phyloP scores from a whole-genome alignment of 768 basidiomycete species.

The Suillus brevipes region DNA sequence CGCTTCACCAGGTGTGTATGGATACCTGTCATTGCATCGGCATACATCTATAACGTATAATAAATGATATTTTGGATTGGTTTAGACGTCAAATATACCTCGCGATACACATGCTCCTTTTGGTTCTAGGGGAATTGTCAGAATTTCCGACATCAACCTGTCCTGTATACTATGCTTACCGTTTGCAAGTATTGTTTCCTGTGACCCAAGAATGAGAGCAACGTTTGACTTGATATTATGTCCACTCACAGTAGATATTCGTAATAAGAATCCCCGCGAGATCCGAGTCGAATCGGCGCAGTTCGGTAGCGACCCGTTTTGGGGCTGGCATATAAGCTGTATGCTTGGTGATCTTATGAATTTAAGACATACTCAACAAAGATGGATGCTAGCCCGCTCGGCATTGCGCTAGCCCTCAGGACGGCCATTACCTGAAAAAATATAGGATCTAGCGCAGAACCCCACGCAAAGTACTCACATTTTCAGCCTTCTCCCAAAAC shows the following conservation, averaged over 20 bases:
- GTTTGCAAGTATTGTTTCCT: slow-evolving; percentile 37
- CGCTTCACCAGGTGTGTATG: slow-evolving; percentile 71
- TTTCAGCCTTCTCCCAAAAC: slow-evolving; percentile 83
- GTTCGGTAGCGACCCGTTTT: slow-evolving; percentile 53
- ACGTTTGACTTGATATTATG: background rate
- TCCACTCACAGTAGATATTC: slow-evolving; percentile 76
- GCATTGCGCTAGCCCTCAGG: slow-evolving; percentile 59
- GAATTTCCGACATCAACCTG: background rate
- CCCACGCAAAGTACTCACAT: slow-evolving; percentile 39
- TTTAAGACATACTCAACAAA: slow-evolving; percentile 66
- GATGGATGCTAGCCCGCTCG: slow-evolving; percentile 80
- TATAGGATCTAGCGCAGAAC: background rate
- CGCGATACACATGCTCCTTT: slow-evolving; percentile 74
- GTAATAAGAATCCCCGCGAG: slow-evolving; percentile 92
- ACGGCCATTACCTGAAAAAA: slow-evolving; percentile 60
- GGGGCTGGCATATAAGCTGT: slow-evolving; percentile 37
- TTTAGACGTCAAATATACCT: slow-evolving; percentile 44
- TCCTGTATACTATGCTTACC: slow-evolving; percentile 19
- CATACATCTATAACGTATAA: slow-evolving; percentile 70
- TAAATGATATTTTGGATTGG: background rate
- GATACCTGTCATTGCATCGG: slow-evolving; percentile 80
- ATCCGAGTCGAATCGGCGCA: slow-evolving; percentile 84
- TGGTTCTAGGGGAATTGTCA: slow-evolving; percentile 48
- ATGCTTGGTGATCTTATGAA: background rate
- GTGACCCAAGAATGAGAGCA: slow-evolving; percentile 6